Evolutionary conservation across 73 alveolate genomes (phyloP).

Genomic region (Paramecium bursaria): DNA sequence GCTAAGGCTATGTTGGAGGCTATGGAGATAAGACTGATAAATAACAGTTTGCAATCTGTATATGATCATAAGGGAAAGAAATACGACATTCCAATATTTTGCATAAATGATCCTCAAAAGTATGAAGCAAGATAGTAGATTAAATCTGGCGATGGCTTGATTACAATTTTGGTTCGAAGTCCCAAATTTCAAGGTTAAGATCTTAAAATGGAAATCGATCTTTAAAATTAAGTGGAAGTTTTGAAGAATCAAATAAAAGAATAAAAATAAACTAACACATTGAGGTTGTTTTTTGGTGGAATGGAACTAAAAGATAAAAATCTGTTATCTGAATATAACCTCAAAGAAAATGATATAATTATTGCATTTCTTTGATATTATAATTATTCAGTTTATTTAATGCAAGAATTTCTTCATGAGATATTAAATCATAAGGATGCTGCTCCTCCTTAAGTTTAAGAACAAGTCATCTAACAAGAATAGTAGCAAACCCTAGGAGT

Average conservation of each 20-base stretch:
- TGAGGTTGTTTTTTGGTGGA: conserved; percentile 31
- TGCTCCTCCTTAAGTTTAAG: too few species aligned
- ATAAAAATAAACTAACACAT: background rate
- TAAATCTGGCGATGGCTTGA: background rate
- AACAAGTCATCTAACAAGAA: too few species aligned
- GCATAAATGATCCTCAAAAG: conserved; percentile 53
- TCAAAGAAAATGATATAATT: too few species aligned
- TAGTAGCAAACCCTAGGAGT: too few species aligned
- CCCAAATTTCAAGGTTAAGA: conserved; percentile 20
- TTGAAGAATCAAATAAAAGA: background rate
- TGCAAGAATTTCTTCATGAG: too few species aligned
- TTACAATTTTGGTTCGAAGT: conserved; percentile 14
- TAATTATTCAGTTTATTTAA: too few species aligned
- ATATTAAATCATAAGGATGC: too few species aligned
- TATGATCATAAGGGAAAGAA: conserved; percentile 12
- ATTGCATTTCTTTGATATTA: too few species aligned
- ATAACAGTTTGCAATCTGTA: conserved; percentile 15
- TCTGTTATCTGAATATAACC: too few species aligned
- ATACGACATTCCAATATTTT: conserved; percentile 50
- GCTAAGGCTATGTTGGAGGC: background rate
- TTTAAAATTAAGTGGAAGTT: background rate
- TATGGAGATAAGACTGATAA: conserved; percentile 5
- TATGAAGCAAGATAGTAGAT: background rate
- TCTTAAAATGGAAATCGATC: background rate
- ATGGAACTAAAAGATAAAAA: conserved; percentile 4